A percentile compares a stretch with the other conserved stretches of the same genome.
Conservation (phyloP, 164 flowering plant species). For the Magnolia sinica region DNA sequence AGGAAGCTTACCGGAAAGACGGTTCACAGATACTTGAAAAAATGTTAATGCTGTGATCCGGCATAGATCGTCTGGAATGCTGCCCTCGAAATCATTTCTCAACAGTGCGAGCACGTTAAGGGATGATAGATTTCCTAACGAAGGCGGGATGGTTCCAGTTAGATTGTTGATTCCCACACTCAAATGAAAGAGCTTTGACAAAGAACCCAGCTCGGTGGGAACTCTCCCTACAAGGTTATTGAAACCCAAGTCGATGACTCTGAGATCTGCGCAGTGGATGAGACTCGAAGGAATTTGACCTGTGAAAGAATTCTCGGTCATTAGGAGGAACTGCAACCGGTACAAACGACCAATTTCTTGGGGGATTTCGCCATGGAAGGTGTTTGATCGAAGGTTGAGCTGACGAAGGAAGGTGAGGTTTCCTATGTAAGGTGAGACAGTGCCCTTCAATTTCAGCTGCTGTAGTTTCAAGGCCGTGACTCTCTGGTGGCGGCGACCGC, state of each 20-base stretch:
- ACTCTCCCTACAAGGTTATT: slow-evolving; percentile 36
- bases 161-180: slow-evolving; percentile 26
- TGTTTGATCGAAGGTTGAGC: slow-evolving; percentile 35
- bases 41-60: slow-evolving; percentile 19
- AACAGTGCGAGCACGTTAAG: slow-evolving; percentile 20
- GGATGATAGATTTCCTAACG: slow-evolving; percentile 34
- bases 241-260: slow-evolving; percentile 16
- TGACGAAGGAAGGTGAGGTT: slow-evolving; percentile 42
- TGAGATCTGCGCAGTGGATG: slow-evolving; percentile 20
- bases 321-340: slow-evolving; percentile 26
- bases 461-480: slow-evolving; percentile 28
- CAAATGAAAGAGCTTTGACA: slow-evolving; percentile 27
- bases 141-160: slow-evolving; percentile 36
- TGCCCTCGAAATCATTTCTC: slow-evolving; percentile 26
- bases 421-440: slow-evolving; percentile 35
- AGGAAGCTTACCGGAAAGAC: slow-evolving; percentile 42
- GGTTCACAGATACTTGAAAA: slow-evolving; percentile 32
- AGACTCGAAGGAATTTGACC: slow-evolving; percentile 35
- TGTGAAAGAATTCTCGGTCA: slow-evolving; percentile 27
- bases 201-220: slow-evolving; percentile 26
- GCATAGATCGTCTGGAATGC: slow-evolving; percentile 28
- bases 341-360: slow-evolving; percentile 26
- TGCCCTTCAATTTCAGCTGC: slow-evolving; percentile 19
- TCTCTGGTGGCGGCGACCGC: slow-evolving; percentile 21
- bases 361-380: slow-evolving; percentile 31